phyloP scores from a whole-genome alignment of 176 grass and related monocot species.

The Luzula sylvatica region DNA sequence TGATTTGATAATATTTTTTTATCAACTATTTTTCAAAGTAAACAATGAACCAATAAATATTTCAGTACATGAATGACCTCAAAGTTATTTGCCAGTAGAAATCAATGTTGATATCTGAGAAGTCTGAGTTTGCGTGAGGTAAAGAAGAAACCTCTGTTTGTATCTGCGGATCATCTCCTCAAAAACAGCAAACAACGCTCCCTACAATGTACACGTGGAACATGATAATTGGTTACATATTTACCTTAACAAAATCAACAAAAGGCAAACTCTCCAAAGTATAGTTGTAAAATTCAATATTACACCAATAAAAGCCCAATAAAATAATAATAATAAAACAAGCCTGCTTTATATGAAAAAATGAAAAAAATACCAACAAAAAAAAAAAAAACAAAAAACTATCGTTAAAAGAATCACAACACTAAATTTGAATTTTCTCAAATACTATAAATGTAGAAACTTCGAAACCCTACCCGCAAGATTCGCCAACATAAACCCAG shows the following conservation, averaged over 20 bases:
- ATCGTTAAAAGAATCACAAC: slow-evolving; percentile 9
- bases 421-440: not conserved
- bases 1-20: too few species aligned
- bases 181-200: slow-evolving; percentile 1
- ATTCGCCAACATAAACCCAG: slow-evolving; percentile 86
- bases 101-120: slow-evolving; percentile 6
- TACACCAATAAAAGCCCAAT: not conserved
- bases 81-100: too few species aligned
- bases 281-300: not conserved
- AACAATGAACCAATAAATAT: too few species aligned
- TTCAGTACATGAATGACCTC: too few species aligned
- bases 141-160: slow-evolving; percentile 35
- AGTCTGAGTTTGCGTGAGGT: slow-evolving; percentile 43
- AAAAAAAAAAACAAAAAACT: slow-evolving; percentile 16
- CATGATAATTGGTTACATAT: not conserved
- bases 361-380: not conserved
- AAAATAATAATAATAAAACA: not conserved
- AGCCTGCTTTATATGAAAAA: slow-evolving; percentile 9
- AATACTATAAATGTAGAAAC: slow-evolving; percentile 55
- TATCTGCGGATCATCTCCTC: slow-evolving; percentile 28
- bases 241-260: slow-evolving; percentile 4
- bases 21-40: too few species aligned
- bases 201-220: not conserved
- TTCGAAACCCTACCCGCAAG: slow-evolving; percentile 53
- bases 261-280: slow-evolving; percentile 4